Base-by-base conservation (phyloP, 2,329 filamentous ascomycete genomes). In the Hortaea sp. region DNA sequence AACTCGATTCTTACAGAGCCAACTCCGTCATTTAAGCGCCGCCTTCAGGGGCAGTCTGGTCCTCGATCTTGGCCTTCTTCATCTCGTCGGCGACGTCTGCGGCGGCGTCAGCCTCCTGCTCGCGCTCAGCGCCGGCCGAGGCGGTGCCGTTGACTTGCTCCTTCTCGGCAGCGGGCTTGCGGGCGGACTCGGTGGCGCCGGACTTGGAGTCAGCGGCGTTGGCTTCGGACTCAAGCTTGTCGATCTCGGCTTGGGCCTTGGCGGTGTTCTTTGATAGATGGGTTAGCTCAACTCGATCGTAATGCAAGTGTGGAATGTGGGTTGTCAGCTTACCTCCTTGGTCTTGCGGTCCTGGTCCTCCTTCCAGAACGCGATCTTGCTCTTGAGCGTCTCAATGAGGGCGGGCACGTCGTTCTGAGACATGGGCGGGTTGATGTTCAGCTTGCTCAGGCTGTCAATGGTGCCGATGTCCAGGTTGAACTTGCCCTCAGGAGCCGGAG, bases 201-300 rank as follows among this genome's bases (percentile, higher is more conserved):
- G 74, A 71, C n/a, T 69, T 60, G 55, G 65, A 69, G 52, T 67
- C 69, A 52, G 69, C 68, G 53, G 74, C 74, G 51, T 68, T 73
- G 46, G 82, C 81, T 64, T 95, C 90, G 46, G 76, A 71, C 57
- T 82, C 79, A 39, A 97, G 79, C 57, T 82, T 82, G 64, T 89
- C 87, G 53, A 98, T 94, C 68, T 95, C 88, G 69, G 90, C 90
- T 75, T 95, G 85, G 51, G 92, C 92, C 70, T 95, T 95, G 53
- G 88, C 86, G 51, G 97, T 84, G 75, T 98, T 98, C 92, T 97
- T 61, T n/a, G 32, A 35, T 35, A n/a, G n/a, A 35, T 62, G 70
- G 61, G 4, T 20, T 20, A 20, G 20, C 20, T 20, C 4, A 20
- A 20, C 20, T 20, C 20, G 20, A 20, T 20, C 32, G 3, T 42